Evolutionary conservation across 1,139 yeast genomes (phyloP).

Genomic region (Kluyveromyces marxianus): DNA sequence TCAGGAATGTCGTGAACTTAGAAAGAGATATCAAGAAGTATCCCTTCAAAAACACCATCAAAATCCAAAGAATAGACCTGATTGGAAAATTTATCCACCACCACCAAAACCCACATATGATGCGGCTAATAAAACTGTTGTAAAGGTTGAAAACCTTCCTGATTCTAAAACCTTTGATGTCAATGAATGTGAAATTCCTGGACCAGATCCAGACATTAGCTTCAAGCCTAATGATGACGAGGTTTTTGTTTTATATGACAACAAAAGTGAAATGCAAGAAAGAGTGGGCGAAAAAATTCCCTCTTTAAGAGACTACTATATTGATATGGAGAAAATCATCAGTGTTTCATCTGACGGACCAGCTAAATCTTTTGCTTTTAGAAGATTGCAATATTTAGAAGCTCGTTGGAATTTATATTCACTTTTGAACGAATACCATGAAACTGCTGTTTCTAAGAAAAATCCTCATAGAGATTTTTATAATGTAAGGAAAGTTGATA

Average conservation of each 20-base stretch:
- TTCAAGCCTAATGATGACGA: conserved; percentile 53
- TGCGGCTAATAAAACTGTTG: conserved; percentile 52
- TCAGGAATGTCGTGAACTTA: conserved; percentile 59
- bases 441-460: conserved; percentile 72
- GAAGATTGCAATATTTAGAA: conserved; percentile 86
- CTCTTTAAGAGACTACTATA: conserved; percentile 69
- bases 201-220: conserved; percentile 40
- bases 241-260: conserved; percentile 55
- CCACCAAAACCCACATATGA: conserved; percentile 94
- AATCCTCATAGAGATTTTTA: conserved; percentile 96
- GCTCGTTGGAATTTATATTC: conserved; percentile 94
- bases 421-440: conserved; percentile 85
- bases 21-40: conserved; percentile 65
- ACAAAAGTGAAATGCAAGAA: conserved; percentile 29
- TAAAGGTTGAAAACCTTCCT: conserved; percentile 32
- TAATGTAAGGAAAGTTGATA: conserved; percentile 96
- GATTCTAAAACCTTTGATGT: conserved; percentile 54
- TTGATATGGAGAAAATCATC: conserved; percentile 67
- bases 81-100: conserved; percentile 82
- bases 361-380: conserved; percentile 92
- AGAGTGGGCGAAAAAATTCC: conserved; percentile 55
- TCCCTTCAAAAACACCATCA: conserved; percentile 68
- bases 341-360: conserved; percentile 88
- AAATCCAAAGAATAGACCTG: conserved; percentile 69
- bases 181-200: conserved; percentile 58